These are phyloP conservation scores for Malus asiatica DNA, from an alignment of 306 rosid species.

Conservation along the genomic window DNA sequence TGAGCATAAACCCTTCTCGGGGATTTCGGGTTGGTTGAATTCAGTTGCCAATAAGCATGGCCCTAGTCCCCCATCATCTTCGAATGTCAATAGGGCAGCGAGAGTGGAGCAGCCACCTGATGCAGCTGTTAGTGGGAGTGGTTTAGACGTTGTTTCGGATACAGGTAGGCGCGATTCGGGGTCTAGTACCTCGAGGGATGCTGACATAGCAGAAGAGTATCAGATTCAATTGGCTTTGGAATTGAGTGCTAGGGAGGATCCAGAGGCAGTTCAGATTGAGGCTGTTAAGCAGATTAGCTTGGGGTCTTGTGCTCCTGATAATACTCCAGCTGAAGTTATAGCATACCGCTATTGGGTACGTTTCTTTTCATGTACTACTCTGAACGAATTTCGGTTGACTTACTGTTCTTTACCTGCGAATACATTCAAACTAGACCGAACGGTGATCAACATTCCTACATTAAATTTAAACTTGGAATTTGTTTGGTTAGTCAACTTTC, in stretches of 20 bases:
- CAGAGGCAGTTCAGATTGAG: conserved; percentile 97
- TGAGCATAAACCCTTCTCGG: conserved; percentile 59
- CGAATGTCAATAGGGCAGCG: conserved; percentile 37
- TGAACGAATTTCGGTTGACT: conserved; percentile 1
- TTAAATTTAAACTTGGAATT: conserved; percentile 6
- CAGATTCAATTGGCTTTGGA: conserved; percentile 88
- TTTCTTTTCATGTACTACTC: conserved; percentile 22
- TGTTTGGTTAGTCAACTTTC: conserved; percentile 14
- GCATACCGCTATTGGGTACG: conserved; percentile 95
- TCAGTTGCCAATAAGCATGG: conserved; percentile 57
- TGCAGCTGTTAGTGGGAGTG: conserved; percentile 38
- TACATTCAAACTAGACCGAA: background rate
- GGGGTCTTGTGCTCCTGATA: conserved; percentile 75
- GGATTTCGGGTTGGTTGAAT: conserved; percentile 67
- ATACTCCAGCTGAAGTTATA: conserved; percentile 85
- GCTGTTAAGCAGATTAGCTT: conserved; percentile 96
- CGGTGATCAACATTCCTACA: conserved; percentile 1
- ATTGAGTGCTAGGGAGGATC: conserved; percentile 96
- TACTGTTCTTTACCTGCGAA: background rate
- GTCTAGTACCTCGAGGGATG: conserved; percentile 69
- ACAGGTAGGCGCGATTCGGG: conserved; percentile 54
- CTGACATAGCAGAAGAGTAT: conserved; percentile 82
- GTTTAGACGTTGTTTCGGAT: conserved; percentile 48
- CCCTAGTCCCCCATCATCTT: conserved; percentile 44
- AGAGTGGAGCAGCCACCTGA: conserved; percentile 52